Conservation (phyloP, 192 early-diverging fungal genomes). For the Borealophlyctis nickersoniae region DNA sequence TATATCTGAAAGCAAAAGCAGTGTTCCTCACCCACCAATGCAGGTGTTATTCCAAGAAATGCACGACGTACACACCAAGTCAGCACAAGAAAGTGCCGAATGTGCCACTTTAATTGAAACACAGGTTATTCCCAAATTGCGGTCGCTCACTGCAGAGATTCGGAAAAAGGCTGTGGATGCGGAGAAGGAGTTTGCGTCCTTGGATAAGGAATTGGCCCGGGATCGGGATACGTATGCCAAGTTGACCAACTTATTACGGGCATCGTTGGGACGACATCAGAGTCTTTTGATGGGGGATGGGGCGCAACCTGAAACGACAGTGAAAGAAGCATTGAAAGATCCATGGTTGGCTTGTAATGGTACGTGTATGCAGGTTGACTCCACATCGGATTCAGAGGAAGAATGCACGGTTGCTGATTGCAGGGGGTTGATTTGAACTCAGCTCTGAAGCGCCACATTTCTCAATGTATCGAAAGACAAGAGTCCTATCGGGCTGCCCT, state of each 20-base stretch:
- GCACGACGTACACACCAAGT: constrained; percentile 28
- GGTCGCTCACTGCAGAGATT: constrained; percentile 35
- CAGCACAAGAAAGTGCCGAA: constrained; percentile 25
- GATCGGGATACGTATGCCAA: constrained; percentile 41
- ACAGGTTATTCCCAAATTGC: constrained; percentile 43
- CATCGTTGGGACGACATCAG: constrained; percentile 28
- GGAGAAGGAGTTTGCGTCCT: constrained; percentile 34
- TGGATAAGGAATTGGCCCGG: constrained; percentile 37
- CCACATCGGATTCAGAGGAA: neutral
- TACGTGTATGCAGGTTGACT: constrained; percentile 20
- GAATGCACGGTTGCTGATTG: neutral
- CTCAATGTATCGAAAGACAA: constrained; percentile 32
- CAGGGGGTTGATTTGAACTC: neutral
- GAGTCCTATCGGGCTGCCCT: constrained; percentile 36
- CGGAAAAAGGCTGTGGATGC: constrained; percentile 28
- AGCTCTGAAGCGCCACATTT: constrained; percentile 45
- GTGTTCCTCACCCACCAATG: too few relatives aligned
- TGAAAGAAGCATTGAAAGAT: constrained; percentile 37
- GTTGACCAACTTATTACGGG: constrained; percentile 24
- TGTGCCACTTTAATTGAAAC: constrained; percentile 35
- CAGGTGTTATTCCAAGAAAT: constrained; percentile 37
- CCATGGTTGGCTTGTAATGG: constrained; percentile 42
- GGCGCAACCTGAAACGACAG: constrained; percentile 26
- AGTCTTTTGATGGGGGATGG: constrained; percentile 17
- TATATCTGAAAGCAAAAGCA: too few relatives aligned